Evolutionary conservation across 371 early-diverging fungal species (phyloP).

Genomic region (Zopfochytrium polystomum): DNA sequence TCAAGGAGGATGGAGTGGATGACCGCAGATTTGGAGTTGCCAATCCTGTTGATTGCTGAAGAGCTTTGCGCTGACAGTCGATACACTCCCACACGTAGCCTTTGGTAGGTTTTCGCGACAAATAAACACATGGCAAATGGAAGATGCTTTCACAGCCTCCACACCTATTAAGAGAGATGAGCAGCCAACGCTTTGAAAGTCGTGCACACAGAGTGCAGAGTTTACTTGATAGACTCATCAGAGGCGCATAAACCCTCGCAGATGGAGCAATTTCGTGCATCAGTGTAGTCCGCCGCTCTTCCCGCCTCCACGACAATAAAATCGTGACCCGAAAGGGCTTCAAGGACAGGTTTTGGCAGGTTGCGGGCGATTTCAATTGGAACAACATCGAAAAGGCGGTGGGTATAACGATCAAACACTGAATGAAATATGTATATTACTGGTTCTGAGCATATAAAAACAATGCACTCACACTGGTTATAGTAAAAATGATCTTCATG

Average conservation of each 20-base stretch:
- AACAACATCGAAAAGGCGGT: constrained; percentile 80
- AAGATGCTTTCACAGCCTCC: constrained; percentile 27
- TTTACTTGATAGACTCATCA: constrained; percentile 6
- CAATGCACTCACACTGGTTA: constrained; percentile 49
- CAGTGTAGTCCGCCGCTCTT: constrained; percentile 71
- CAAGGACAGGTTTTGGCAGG: constrained; percentile 67
- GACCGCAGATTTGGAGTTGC: too few relatives aligned
- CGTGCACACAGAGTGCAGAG: too few relatives aligned
- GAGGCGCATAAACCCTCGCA: constrained; percentile 67
- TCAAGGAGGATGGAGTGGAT: too few relatives aligned
- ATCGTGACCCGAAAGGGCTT: constrained; percentile 65
- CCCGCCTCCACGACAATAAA: constrained; percentile 80
- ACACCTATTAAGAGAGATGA: constrained; percentile 22
- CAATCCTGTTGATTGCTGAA: too few relatives aligned
- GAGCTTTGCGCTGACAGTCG: constrained; percentile 24
- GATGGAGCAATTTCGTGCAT: constrained; percentile 66
- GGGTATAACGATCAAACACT: constrained; percentile 84
- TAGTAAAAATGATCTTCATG: constrained; percentile 76
- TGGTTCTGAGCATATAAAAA: neutral
- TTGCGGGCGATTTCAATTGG: constrained; percentile 75
- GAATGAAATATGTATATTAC: neutral
- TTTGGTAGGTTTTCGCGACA: constrained; percentile 22
- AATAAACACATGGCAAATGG: constrained; percentile 32
- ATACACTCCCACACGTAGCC: constrained; percentile 43
- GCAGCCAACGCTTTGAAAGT: neutral